Base-by-base conservation (phyloP, 2,329 filamentous ascomycete species). In the Diaporthe ampelina region DNA sequence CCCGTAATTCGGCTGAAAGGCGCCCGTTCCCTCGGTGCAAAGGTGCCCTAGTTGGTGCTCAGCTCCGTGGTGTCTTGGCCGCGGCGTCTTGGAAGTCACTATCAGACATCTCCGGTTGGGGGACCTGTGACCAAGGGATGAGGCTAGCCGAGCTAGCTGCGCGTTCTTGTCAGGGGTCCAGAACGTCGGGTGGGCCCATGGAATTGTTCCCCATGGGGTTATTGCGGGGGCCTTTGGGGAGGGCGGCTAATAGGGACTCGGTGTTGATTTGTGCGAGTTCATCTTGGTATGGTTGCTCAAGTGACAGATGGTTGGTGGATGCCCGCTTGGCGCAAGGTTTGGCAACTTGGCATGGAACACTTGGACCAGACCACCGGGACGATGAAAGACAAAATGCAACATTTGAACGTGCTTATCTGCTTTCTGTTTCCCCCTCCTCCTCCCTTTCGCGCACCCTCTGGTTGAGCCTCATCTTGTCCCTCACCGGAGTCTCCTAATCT, bases 201-300 rank as follows among this genome's bases (percentile, higher is more conserved):
- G 45, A 13, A 52, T 67, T n/a, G 61, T 67, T 35, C 61, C 61
- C 61, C 61, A 52, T 67, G 61, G 61, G 61, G 61, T 19, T 67
- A 19, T 67, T 67, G 61, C 61, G 61, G 61, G 61, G 61, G n/a
- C 58, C 21, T 24, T 52, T 11, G 29, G 43, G 43, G 61, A 67
- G 61, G 11, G 61, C 45, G 61, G 61, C 61, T 67, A 52, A 35
- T 37, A 24, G 29, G 61, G 37, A 50, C 61, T 67, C 61, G 61
- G 61, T 11, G 26, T 67, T 50, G 45, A 67, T 24, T 67, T 67
- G 61, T 67, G 45, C 61, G 61, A 67, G 43, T 52, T 50, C 7
- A n/a, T 24, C 61, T 50, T 67, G 61, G 61, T 67, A 50, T 52
- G 35, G 43, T 19, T 52, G 21, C 61, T 37, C 43, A 50, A 67